Percentiles rank a stretch among this genome's conserved stretches.
These are phyloP conservation scores for Fusarium ambrosium DNA, from an alignment of 2,329 filamentous ascomycete species.

Conservation along the genomic window DNA sequence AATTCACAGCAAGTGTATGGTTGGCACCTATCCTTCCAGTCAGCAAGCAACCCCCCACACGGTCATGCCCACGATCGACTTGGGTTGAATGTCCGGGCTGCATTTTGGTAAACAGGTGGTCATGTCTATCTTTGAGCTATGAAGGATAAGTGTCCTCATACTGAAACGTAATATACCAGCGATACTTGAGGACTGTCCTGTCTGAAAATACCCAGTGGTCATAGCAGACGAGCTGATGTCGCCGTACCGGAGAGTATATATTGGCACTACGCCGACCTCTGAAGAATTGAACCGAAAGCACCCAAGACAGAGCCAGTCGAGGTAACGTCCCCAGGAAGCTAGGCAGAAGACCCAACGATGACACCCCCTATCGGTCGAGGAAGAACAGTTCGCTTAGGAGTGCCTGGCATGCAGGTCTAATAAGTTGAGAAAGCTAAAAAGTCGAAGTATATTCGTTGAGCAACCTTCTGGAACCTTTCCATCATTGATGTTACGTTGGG, in stretches of 20 bases:
- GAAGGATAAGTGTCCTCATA: not conserved
- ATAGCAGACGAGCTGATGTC: not conserved
- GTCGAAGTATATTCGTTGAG: accelerated
- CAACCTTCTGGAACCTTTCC: not conserved
- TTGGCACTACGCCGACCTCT: not conserved
- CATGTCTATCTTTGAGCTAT: accelerated
- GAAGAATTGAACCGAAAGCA: not conserved
- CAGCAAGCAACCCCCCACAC: not conserved
- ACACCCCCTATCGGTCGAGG: not conserved
- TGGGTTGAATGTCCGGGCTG: not conserved
- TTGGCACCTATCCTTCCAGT: not conserved
- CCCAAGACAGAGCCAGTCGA: not conserved
- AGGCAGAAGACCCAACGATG: not conserved
- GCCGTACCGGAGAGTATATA: not conserved
- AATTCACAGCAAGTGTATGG: not conserved
- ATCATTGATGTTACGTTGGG: not conserved
- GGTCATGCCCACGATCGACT: too few species aligned
- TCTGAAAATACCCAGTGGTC: not conserved
- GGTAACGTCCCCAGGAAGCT: not conserved
- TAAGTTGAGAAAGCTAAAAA: not conserved
- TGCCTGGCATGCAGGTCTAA: not conserved
- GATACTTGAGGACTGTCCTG: not conserved
- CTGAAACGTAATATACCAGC: not conserved
- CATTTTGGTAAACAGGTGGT: not conserved
- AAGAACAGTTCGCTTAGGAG: not conserved